Percentiles rank a stretch among this genome's conserved stretches.
Conservation (phyloP, 345 rosid genomes). For the Erodium maritimum region DNA sequence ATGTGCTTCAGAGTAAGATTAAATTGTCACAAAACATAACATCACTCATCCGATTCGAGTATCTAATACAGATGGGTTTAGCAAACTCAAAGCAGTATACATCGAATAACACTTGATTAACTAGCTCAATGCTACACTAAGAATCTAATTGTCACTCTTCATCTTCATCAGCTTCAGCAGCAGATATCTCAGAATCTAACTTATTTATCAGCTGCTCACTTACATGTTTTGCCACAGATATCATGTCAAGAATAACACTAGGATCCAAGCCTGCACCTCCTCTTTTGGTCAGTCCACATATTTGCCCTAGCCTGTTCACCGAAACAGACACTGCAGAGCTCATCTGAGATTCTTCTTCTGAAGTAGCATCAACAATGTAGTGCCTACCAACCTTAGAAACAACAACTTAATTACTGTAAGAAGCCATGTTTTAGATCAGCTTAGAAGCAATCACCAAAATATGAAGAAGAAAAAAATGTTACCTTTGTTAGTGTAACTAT, state of each 20-base stretch:
- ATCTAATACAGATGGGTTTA: too few relatives aligned
- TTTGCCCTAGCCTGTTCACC: constrained; percentile 51
- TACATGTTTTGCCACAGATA: constrained; percentile 62
- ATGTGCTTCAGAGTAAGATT: too few relatives aligned
- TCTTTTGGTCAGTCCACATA: constrained; percentile 67
- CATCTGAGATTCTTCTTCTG: constrained; percentile 93
- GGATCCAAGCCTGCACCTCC: constrained; percentile 86
- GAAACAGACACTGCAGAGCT: constrained; percentile 81
- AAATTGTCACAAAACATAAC: too few relatives aligned
- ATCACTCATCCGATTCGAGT: too few relatives aligned
- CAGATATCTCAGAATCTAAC: constrained; percentile 63
- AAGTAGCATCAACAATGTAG: constrained; percentile 77
- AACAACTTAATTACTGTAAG: background rate
- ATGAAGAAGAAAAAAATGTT: background rate
- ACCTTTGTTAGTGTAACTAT: constrained; percentile 79
- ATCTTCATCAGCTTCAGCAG: constrained; percentile 57
- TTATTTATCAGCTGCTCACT: constrained; percentile 47
- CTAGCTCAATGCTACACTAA: background rate
- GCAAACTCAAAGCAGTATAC: too few relatives aligned
- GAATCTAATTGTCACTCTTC: constrained; percentile 10
- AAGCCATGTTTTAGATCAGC: background rate
- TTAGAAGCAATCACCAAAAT: background rate
- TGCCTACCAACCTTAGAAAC: constrained; percentile 52
- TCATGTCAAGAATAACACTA: constrained; percentile 71
- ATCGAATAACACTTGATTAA: too few relatives aligned